Evolutionary conservation across 495 filamentous ascomycete genomes (phyloP).

Genomic region (Penicillium simplicissimum): DNA sequence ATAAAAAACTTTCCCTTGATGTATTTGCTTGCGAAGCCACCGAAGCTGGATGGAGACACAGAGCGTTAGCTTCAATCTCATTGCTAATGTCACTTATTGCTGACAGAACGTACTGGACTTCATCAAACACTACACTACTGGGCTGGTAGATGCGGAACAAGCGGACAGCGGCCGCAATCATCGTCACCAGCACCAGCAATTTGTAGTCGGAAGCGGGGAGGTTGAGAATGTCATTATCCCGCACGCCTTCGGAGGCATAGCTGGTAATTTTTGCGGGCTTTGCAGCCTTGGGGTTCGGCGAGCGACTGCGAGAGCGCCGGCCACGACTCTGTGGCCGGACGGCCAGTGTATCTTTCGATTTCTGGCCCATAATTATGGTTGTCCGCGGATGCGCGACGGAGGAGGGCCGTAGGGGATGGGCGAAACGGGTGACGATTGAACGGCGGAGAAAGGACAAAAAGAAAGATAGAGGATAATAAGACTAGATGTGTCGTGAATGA

Average conservation of each 20-base stretch:
- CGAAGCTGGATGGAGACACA: constrained; percentile 63
- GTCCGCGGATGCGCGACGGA: constrained; percentile 15
- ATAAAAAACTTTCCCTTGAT: constrained; percentile 99
- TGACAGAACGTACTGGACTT: constrained; percentile 80
- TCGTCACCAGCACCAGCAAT: constrained; percentile 67
- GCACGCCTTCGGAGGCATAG: constrained; percentile 55
- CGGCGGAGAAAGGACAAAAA: constrained; percentile 2
- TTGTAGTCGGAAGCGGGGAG: constrained; percentile 81
- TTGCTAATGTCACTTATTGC: not conserved
- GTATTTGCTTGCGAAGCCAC: constrained; percentile 96
- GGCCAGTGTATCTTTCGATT: constrained; percentile 41
- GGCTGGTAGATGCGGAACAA: constrained; percentile 96
- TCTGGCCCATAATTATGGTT: constrained; percentile 34
- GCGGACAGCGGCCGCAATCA: constrained; percentile 76
- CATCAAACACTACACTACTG: constrained; percentile 95
- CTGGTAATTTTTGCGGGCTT: constrained; percentile 35
- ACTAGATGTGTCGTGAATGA: constrained; percentile 6
- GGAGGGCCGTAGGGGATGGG: constrained; percentile 7
- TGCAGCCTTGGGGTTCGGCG: constrained; percentile 44
- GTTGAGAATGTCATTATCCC: constrained; percentile 53
- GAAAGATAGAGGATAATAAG: constrained; percentile 15
- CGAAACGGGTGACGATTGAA: not conserved
- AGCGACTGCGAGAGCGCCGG: constrained; percentile 44
- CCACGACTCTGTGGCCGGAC: constrained; percentile 40
- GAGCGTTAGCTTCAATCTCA: not conserved